These are phyloP conservation scores for Suillus placidus DNA, from an alignment of 768 basidiomycete genomes.

Conservation along the genomic window DNA sequence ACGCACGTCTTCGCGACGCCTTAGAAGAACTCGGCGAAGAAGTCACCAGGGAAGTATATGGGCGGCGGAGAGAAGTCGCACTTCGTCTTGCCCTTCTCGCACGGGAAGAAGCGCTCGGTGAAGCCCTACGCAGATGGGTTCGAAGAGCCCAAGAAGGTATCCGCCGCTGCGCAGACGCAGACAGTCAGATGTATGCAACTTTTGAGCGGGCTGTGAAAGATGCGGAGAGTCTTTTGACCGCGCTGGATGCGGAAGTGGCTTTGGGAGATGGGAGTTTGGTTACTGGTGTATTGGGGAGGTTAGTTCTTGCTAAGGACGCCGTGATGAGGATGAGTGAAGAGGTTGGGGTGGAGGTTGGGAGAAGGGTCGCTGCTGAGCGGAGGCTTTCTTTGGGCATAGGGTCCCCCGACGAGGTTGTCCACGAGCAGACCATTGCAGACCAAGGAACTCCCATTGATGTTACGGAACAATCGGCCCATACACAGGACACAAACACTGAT, in stretches of 20 bases:
- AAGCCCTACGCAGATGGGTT: conserved; percentile 60
- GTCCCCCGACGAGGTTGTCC: background rate
- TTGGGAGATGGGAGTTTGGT: conserved; percentile 20
- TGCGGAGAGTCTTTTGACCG: conserved; percentile 36
- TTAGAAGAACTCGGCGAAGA: conserved; percentile 75
- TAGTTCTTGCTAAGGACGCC: conserved; percentile 50
- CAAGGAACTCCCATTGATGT: background rate
- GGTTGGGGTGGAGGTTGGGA: conserved; percentile 55
- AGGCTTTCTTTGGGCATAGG: background rate
- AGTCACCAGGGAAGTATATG: conserved; percentile 69
- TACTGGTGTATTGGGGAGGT: conserved; percentile 54
- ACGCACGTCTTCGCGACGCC: conserved; percentile 54
- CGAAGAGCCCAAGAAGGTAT: conserved; percentile 49
- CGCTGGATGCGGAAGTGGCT: conserved; percentile 38
- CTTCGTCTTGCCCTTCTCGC: conserved; percentile 62
- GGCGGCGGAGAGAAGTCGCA: conserved; percentile 70
- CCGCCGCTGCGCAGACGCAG: conserved; percentile 30
- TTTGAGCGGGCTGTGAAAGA: conserved; percentile 39
- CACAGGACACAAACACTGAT: background rate
- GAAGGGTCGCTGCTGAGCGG: conserved; percentile 41
- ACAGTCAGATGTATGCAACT: conserved; percentile 19
- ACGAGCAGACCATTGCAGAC: background rate
- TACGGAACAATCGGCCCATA: background rate
- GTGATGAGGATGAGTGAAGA: conserved; percentile 59
- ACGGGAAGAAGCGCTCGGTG: conserved; percentile 63